Evolutionary conservation across 768 basidiomycete species (phyloP), one percentile per base, ranked within the genome.

Genomic region (Lactifluus hygrophoroides): DNA sequence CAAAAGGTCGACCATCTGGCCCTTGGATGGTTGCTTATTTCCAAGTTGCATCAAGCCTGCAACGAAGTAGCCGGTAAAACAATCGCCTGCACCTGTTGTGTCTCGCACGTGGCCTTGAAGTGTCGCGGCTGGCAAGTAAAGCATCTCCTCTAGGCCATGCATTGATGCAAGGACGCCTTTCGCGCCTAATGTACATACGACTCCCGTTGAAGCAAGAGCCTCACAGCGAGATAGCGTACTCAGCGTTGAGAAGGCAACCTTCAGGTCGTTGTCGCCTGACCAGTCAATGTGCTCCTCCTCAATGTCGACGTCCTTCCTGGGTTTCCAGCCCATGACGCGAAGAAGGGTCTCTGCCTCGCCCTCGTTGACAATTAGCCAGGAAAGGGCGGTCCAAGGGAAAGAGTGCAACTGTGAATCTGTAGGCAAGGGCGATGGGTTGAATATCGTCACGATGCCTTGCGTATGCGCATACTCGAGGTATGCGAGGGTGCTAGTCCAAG

Each of bases 81-180:
- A 83, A 62, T 85, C 83, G 0, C 83, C 83, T 1, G 83, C 83
- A 10, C 83, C 83, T 0, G 83, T 85, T 3, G 82, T 83, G 64
- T 85, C 82, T 35, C 55, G 46, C 30, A 69, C 63, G 16, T 67
- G 62, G 4, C 74, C 77, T 35, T 71, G 58, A 14, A 83, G 67
- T 45, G 66, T 68, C 2, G 76, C 76, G 5, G 81, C 81, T 1
- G 79, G 80, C n/a, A 80, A 60, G 57, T 74, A 71, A 19, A 70
- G 17, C 11, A 57, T 49, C 34, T 78, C 70, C 28, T 40, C 48
- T 25, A 49, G n/a, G 10, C 11, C 38, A 8, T 71, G 70, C n/a
- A 78, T 60, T 42, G 72, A 68, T 9, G 76, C 79, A 0, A 80
- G 48, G 5, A 82, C 79, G 7, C 83, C 82, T 2, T 70, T 66